Evolutionary conservation across 805 yeast species (phyloP), one percentile per base, ranked within the genome.

Genomic region (Sporopachydermia lactativora): DNA sequence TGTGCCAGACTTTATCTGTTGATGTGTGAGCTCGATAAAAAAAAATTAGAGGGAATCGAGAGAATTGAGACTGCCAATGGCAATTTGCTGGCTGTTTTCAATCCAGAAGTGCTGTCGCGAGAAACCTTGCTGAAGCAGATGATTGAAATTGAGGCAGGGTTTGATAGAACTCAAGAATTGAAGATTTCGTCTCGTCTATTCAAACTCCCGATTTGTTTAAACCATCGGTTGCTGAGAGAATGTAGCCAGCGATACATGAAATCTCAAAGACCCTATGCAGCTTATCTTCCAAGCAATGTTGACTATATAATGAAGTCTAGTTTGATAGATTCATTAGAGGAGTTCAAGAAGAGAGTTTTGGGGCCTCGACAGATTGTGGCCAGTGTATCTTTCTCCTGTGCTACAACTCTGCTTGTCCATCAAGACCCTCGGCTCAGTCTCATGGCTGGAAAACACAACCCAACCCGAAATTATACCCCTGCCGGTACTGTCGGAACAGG

Each of bases 1-100:
- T 53, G 51, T 43, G 63, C 62, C 13, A 50, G 64, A 38, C 61
- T 57, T 43, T 53, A 50, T 40, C 49, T 47, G 5, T 40, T 59
- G 5, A 17, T 19, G 8, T 8, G 8, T 24, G 50, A 48, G 4
- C 36, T 42, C n/a, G 36, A 40, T 4, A 14, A 36, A n/a, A 24
- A 18, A n/a, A 18, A 39, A 15, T 15, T 38, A 13, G 43, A 45
- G 24, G 43, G 35, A 3, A 34, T 43, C 31, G 43, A 49, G 11
- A 44, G 43, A 45, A 39, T 42, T 19, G 59, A 55, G 43, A 47
- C 49, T 34, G 39, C 41, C 14, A 49, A 50, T 34, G 59, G 58
- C 40, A 55, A 54, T 1, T 43, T 49, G 43, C 47, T 47, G 17
- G 45, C 55, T 4, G 36, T 46, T 3, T 55, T 55, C 43, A 53